Percentiles rank a stretch among this genome's conserved stretches.
Conservation (phyloP, 169 alveolate genomes). For the Plasmodium inui region DNA sequence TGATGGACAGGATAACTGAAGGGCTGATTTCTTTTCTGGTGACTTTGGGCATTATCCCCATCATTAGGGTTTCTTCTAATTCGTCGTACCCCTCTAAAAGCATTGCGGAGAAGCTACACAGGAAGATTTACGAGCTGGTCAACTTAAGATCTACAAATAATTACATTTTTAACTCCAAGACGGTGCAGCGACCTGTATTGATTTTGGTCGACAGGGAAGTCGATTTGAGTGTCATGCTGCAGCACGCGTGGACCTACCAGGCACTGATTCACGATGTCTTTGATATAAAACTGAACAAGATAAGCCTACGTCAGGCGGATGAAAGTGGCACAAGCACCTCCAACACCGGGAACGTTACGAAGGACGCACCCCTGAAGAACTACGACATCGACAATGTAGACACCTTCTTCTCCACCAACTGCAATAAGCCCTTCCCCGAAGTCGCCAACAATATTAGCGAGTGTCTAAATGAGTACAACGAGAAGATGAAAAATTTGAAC, state of each 20-base stretch:
- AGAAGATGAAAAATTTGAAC: constrained; percentile 79
- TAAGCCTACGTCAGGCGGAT: constrained; percentile 26
- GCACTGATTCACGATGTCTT: constrained; percentile 88
- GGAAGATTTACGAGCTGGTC: constrained; percentile 81
- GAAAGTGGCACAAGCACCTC: constrained; percentile 2
- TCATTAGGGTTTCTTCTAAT: constrained; percentile 83
- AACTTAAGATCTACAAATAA: constrained; percentile 77
- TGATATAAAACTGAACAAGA: constrained; percentile 85
- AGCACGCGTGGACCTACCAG: constrained; percentile 92
- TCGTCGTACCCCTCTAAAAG: constrained; percentile 82
- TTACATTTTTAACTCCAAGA: constrained; percentile 75
- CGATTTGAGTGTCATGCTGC: constrained; percentile 90
- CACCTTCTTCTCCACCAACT: constrained; percentile 73
- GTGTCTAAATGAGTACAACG: constrained; percentile 79
- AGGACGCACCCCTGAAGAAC: background rate
- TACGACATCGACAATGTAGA: constrained; percentile 82
- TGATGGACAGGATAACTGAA: constrained; percentile 81
- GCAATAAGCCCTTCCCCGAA: constrained; percentile 83
- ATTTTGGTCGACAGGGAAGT: constrained; percentile 86
- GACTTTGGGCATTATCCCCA: constrained; percentile 87
- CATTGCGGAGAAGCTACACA: constrained; percentile 85
- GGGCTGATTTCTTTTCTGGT: constrained; percentile 86
- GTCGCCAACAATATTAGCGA: constrained; percentile 84
- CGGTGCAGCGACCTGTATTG: constrained; percentile 85
- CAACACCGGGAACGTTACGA: background rate